A percentile compares a stretch with the other conserved stretches of the same genome.
These are phyloP conservation scores for Ceratocystis lukuohia DNA, from an alignment of 2,329 filamentous ascomycete genomes.

Conservation along the genomic window DNA sequence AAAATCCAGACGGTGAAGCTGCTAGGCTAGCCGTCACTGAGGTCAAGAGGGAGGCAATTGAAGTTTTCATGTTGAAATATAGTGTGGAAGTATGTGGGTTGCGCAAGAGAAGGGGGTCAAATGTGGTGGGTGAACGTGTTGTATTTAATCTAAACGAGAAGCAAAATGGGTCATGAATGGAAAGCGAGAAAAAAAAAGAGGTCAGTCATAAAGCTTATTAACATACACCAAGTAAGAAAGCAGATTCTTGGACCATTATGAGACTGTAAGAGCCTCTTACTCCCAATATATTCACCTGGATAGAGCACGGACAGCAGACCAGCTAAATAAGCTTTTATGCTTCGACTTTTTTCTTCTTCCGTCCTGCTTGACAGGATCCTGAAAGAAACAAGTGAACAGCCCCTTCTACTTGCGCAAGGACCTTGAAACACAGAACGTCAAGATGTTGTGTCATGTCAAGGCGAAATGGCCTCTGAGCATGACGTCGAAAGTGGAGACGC, in stretches of 20 bases:
- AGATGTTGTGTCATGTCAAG: slow-evolving; percentile 4
- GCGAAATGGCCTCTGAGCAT: not conserved
- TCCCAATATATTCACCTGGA: not conserved
- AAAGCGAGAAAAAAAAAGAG: not conserved
- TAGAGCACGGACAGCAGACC: not conserved
- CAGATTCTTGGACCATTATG: not conserved
- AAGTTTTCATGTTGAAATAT: slow-evolving; percentile 25
- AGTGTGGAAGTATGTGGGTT: not conserved
- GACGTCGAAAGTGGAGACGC: slow-evolving; percentile 3
- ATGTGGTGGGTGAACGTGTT: not conserved
- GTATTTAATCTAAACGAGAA: not conserved
- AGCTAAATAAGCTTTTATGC: not conserved
- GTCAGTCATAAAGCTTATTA: not conserved
- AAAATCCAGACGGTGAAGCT: slow-evolving; percentile 31
- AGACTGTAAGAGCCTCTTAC: not conserved
- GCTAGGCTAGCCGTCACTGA: slow-evolving; percentile 28
- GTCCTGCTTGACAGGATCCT: not conserved
- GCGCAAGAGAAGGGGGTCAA: not conserved
- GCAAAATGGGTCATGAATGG: slow-evolving; percentile 14
- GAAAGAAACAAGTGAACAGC: not conserved
- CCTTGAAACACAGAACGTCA: slow-evolving; percentile 4
- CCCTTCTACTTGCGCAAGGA: not conserved
- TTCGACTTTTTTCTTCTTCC: not conserved
- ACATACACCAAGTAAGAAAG: not conserved
- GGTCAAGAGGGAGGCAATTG: slow-evolving; percentile 23